A percentile compares a stretch with the other conserved stretches of the same genome.
Evolutionary conservation across 2,329 filamentous ascomycete species (phyloP).

Genomic region (Arachnopeziza araneosa): DNA sequence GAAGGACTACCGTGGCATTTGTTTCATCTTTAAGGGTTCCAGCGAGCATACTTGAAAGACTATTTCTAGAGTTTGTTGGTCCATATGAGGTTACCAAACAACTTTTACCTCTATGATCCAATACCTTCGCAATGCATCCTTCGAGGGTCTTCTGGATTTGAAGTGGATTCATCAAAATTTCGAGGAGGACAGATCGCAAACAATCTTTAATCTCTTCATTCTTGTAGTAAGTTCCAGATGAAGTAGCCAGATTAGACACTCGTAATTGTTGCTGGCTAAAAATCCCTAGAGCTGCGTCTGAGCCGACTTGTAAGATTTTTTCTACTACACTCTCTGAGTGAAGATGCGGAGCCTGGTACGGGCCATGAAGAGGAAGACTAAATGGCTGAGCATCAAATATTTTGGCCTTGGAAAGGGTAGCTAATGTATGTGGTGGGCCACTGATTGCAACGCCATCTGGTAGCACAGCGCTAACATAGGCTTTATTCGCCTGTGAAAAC

Average conservation of each 20-base stretch:
- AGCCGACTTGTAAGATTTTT: constrained; percentile 39
- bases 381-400: constrained; percentile 38
- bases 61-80: constrained; percentile 27
- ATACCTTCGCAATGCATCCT: constrained; percentile 40
- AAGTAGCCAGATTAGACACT: constrained; percentile 30
- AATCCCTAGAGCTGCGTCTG: constrained; percentile 9
- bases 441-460: constrained; percentile 46
- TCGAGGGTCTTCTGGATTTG: constrained; percentile 44
- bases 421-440: constrained; percentile 46
- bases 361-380: constrained; percentile 49
- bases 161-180: constrained; percentile 46
- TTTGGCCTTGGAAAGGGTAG: constrained; percentile 37
- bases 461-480: constrained; percentile 50
- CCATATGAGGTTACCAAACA: constrained; percentile 46
- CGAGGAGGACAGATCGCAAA: constrained; percentile 29
- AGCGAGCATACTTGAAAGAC: constrained; percentile 35
- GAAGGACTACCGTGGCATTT: constrained; percentile 38
- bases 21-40: constrained; percentile 35
- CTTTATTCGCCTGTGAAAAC: constrained; percentile 39
- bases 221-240: neutral
- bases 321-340: constrained; percentile 40
- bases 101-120: constrained; percentile 34
- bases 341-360: constrained; percentile 53
- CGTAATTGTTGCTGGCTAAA: constrained; percentile 7
- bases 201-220: neutral